Evolutionary conservation across 2,329 filamentous ascomycete genomes (phyloP), one percentile per base, ranked within the genome.

Genomic region (Diatrype stigma): DNA sequence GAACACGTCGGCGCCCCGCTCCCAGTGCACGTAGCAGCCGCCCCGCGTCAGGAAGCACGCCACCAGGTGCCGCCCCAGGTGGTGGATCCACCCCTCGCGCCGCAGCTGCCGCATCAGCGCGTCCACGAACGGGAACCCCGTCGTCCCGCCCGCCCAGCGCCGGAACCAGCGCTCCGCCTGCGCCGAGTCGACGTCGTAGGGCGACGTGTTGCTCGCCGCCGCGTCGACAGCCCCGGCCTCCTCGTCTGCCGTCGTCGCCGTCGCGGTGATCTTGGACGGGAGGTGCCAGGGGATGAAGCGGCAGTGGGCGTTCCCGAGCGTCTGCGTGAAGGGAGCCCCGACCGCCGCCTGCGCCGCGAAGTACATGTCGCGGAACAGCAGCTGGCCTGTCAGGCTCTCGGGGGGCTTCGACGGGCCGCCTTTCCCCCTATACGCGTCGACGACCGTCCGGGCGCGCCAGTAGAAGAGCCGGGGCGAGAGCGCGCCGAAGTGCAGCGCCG

Each of bases 321-420:
- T 85, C 60, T 89, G 86, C 1, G 71, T 74, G 58, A 89, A 91
- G 0, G 72, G 60, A 30, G 78, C 73, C 0, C 87, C 87, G 1
- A 90, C 70, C 0, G 80, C 77, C 1, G 87, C 86, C 63, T 92
- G 87, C 0, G 87, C 87, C 14, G 80, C 87, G 59, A 92, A 91
- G 67, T 91, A 92, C 88, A 92, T 92, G 63, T 92, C 88, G 16
- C 88, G 78, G 66, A 92, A 92, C 11, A 90, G 73, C 1, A 92
- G 69, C 59, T 92, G 88, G 2, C 88, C 88, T 0, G 79, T 84
- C 16, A 92, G 67, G 54, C 82, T 87, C n/a, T 81, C 82, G 0
- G 88, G 88, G 1, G 85, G 82, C 23, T 74, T 71, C 7, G 82
- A 85, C 2, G 79, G 26, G 10, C 26, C 80, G 2, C 74, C 75